A percentile compares a stretch with the other conserved stretches of the same genome.
Conservation (phyloP, 768 basidiomycete species). For the Boletus edulis region DNA sequence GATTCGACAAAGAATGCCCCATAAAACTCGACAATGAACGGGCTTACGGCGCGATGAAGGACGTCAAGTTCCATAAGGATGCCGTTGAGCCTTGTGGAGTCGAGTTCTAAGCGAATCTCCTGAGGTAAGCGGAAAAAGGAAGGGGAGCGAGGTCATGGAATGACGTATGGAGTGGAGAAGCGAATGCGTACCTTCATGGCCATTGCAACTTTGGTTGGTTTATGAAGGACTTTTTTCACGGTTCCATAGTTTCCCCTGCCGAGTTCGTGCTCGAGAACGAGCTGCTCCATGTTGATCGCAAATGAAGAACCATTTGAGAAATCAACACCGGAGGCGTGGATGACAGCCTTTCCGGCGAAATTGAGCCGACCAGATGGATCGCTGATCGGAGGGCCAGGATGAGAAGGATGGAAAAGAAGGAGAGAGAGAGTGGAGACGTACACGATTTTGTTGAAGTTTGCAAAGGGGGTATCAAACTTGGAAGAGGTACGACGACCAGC, state of each 20-base stretch:
- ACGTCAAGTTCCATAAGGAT: slow-evolving; percentile 99
- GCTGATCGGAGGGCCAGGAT: slow-evolving; percentile 38
- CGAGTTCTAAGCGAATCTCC: slow-evolving; percentile 98
- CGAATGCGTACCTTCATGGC: slow-evolving; percentile 85
- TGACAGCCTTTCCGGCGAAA: slow-evolving; percentile 89
- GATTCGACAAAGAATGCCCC: slow-evolving; percentile 99
- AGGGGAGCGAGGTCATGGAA: slow-evolving; percentile 1
- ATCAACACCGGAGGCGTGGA: slow-evolving; percentile 85
- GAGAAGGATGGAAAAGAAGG: slow-evolving; percentile 6
- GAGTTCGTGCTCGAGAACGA: slow-evolving; percentile 88
- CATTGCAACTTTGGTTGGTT: slow-evolving; percentile 93
- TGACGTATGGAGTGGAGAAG: slow-evolving; percentile 8
- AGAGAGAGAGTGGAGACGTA: slow-evolving; percentile 41
- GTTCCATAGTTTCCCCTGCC: slow-evolving; percentile 98
- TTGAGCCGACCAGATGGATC: slow-evolving; percentile 96
- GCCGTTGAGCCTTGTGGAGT: slow-evolving; percentile 87
- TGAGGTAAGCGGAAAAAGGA: slow-evolving; percentile 31
- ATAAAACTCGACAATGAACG: slow-evolving; percentile 96
- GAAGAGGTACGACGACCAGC: slow-evolving; percentile 35
- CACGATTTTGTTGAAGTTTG: slow-evolving; percentile 94
- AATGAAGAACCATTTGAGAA: slow-evolving; percentile 91
- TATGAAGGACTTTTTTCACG: slow-evolving; percentile 93
- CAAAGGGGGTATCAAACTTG: slow-evolving; percentile 74
- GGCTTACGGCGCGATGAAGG: slow-evolving; percentile 87
- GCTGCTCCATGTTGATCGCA: slow-evolving; percentile 91